Percentiles rank a stretch among this genome's conserved stretches.
Evolutionary conservation across 164 flowering plant species (phyloP).

Genomic region (Houttuynia cordata): DNA sequence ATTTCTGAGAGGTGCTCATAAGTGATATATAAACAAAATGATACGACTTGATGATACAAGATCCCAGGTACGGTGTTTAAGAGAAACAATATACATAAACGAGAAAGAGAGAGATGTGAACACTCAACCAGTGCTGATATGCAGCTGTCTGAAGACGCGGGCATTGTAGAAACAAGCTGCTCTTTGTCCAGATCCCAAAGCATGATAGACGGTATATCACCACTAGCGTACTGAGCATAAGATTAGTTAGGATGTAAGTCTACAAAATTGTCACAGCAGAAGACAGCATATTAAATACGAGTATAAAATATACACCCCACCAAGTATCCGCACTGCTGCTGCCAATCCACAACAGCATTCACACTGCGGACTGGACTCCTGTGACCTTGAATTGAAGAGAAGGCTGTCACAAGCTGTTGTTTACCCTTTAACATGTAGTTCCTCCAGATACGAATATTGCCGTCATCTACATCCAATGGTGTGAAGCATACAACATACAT

Average conservation of each 20-base stretch:
- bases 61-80: no score
- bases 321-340: conserved; percentile 94
- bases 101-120: not conserved
- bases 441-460: conserved; percentile 86
- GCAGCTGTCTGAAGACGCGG: conserved; percentile 63
- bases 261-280: no score
- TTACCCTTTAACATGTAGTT: conserved; percentile 50
- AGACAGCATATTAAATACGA: not conserved
- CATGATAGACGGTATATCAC: conserved; percentile 77
- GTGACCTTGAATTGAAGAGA: conserved; percentile 84
- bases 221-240: conserved; percentile 59
- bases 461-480: conserved; percentile 49
- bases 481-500: not conserved
- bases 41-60: no score
- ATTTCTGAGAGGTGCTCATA: no score
- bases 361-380: conserved; percentile 60
- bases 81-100: no score
- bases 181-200: conserved; percentile 95
- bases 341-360: conserved; percentile 97
- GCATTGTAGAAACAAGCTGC: conserved; percentile 57
- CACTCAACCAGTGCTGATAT: conserved; percentile 71
- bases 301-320: conserved; percentile 19
- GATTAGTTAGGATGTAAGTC: no score
- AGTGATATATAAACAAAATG: no score
- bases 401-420: conserved; percentile 89